Evolutionary conservation across 2,329 filamentous ascomycete genomes (phyloP).

Genomic region (Sclerotiophoma versabilis): DNA sequence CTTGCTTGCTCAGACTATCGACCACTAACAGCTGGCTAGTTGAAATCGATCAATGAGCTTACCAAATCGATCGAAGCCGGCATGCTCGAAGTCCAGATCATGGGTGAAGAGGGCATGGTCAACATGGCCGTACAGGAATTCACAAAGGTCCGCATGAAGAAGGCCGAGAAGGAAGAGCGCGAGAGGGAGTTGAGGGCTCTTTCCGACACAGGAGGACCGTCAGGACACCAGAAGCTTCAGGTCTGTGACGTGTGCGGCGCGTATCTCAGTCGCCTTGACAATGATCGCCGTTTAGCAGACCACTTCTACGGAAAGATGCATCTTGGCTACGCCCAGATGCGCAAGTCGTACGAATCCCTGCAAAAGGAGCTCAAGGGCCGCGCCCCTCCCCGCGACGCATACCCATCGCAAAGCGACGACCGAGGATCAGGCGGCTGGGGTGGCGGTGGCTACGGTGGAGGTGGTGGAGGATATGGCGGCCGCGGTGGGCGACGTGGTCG

Average conservation of each 20-base stretch:
- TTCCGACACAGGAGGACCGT: slow-evolving; percentile 89
- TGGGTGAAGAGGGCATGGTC: slow-evolving; percentile 83
- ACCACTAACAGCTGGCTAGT: slow-evolving; percentile 47
- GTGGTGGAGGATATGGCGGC: slow-evolving; percentile 29
- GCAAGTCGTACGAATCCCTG: slow-evolving; percentile 88
- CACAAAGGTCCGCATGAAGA: slow-evolving; percentile 81
- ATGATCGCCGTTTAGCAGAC: slow-evolving; percentile 90
- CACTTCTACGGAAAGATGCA: slow-evolving; percentile 99
- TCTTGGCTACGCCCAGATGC: slow-evolving; percentile 96
- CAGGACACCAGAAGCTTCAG: slow-evolving; percentile 95
- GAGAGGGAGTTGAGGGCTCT: slow-evolving; percentile 90
- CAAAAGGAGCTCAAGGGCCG: slow-evolving; percentile 84
- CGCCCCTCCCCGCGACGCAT: slow-evolving; percentile 61
- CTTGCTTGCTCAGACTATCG: too few species aligned
- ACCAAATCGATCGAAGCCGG: slow-evolving; percentile 79
- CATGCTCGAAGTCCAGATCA: slow-evolving; percentile 82
- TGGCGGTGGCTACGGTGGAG: slow-evolving; percentile 22
- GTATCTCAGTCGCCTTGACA: slow-evolving; percentile 90
- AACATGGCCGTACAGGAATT: slow-evolving; percentile 85
- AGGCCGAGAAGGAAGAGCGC: slow-evolving; percentile 79
- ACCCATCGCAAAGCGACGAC: slow-evolving; percentile 28
- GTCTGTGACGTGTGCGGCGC: slow-evolving; percentile 98
- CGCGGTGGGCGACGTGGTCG: slow-evolving; percentile 40
- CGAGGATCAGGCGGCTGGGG: slow-evolving; percentile 35
- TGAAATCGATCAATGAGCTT: slow-evolving; percentile 86